Conservation (phyloP, 1,139 yeast species). For the Eremothecium coryli region DNA sequence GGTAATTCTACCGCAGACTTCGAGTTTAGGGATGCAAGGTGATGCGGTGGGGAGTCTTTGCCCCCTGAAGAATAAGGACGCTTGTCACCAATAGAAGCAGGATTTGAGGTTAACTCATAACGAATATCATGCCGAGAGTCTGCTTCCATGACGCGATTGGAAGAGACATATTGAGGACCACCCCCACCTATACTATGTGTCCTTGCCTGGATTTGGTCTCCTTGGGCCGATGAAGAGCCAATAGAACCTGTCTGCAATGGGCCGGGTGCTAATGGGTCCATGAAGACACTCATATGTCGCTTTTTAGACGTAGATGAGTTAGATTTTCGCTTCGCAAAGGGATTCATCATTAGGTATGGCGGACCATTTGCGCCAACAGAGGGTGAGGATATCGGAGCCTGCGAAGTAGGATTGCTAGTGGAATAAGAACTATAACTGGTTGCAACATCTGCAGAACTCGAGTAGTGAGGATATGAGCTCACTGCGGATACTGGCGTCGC, state of each 20-base stretch:
- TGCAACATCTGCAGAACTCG: conserved; percentile 4
- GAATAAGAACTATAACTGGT: conserved; percentile 2
- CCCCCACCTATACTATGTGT: too few species aligned
- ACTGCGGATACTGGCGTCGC: neutral
- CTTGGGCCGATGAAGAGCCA: conserved; percentile 4
- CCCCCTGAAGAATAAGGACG: conserved; percentile 1
- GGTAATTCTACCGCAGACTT: too few species aligned
- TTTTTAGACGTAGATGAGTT: conserved; percentile 23
- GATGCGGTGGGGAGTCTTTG: conserved; percentile 8
- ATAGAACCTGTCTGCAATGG: conserved; percentile 6
- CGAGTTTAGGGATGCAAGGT: neutral
- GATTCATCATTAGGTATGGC: conserved; percentile 23
- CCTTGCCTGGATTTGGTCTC: too few species aligned
- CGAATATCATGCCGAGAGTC: neutral
- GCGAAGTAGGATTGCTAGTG: neutral
- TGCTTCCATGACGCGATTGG: too few species aligned
- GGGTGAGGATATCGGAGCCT: conserved; percentile 1
- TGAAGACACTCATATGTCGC: conserved; percentile 30
- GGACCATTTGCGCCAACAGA: conserved; percentile 8
- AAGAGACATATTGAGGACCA: too few species aligned
- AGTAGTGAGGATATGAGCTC: neutral
- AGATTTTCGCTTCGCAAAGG: conserved; percentile 25
- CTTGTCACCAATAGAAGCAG: neutral
- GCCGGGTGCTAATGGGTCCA: conserved; percentile 32
- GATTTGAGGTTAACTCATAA: conserved; percentile 1